A percentile compares a stretch with the other conserved stretches of the same genome.
These are phyloP conservation scores for Ophiostoma novo-ulmi DNA, from an alignment of 2,329 filamentous ascomycete genomes.

Conservation along the genomic window DNA sequence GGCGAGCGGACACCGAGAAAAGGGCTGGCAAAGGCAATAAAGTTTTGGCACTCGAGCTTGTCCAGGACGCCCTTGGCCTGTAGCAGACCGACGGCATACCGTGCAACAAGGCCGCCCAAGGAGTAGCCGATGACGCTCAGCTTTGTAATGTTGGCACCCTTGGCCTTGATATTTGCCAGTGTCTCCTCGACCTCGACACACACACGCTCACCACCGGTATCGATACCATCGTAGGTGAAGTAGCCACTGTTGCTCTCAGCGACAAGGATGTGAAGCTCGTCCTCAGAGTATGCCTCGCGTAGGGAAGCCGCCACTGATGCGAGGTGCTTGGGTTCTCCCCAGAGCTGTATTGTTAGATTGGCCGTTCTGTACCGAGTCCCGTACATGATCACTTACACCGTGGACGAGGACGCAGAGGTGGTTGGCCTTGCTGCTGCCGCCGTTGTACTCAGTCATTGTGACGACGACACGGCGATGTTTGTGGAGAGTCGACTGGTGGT, in stretches of 20 bases:
- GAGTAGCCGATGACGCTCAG: conserved; percentile 88
- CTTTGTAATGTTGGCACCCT: conserved; percentile 69
- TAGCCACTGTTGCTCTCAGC: conserved; percentile 68
- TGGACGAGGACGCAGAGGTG: conserved; percentile 76
- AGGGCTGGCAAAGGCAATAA: conserved; percentile 85
- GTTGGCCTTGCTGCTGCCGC: conserved; percentile 52
- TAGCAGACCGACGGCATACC: conserved; percentile 81
- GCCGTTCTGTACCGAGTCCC: neutral
- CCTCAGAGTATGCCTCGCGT: conserved; percentile 54
- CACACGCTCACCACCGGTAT: conserved; percentile 61
- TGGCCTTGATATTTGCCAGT: conserved; percentile 44
- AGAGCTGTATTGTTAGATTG: conserved; percentile 43
- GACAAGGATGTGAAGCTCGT: conserved; percentile 64
- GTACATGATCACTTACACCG: conserved; percentile 48
- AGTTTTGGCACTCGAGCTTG: conserved; percentile 78
- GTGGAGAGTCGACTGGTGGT: neutral
- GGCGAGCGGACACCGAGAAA: conserved; percentile 73
- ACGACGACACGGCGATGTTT: neutral
- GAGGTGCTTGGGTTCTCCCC: conserved; percentile 75
- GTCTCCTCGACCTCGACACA: conserved; percentile 63
- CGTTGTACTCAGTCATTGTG: conserved; percentile 44
- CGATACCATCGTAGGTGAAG: conserved; percentile 67
- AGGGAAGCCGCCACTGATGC: conserved; percentile 61
- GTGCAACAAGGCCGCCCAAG: conserved; percentile 76
- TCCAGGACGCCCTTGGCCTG: conserved; percentile 77